A percentile compares a stretch with the other conserved stretches of the same genome.
These are phyloP conservation scores for Nicotiana attenuata DNA, from an alignment of 257 asterid genomes.

Conservation along the genomic window DNA sequence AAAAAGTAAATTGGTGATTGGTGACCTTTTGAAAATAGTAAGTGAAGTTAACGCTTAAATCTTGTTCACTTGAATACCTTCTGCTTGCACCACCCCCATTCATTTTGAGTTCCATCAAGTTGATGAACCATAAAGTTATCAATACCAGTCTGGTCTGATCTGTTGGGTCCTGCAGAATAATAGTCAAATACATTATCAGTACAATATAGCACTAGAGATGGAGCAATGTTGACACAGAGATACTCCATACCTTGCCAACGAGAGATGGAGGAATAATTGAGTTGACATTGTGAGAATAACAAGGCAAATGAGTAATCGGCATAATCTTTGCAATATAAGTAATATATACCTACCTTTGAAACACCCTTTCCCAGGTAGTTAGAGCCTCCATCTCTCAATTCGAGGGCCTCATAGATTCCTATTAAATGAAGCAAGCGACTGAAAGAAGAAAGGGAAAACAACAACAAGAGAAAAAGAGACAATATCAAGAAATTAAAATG, in stretches of 20 bases:
- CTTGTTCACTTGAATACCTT: conserved; percentile 41
- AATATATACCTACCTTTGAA: conserved; percentile 38
- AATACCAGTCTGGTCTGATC: conserved; percentile 86
- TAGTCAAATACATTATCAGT: not conserved
- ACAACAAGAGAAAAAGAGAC: not conserved
- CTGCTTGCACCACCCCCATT: conserved; percentile 99
- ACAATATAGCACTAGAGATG: not conserved
- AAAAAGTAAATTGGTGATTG: conserved; percentile 1
- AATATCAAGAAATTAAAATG: not conserved
- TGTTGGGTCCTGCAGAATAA: conserved; percentile 51
- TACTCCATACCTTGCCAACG: conserved; percentile 61
- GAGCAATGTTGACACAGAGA: not conserved
- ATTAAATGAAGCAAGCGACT: not conserved
- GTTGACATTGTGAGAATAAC: conserved; percentile 54
- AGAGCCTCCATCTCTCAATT: conserved; percentile 95
- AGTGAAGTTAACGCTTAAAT: not conserved
- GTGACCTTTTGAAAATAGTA: not conserved
- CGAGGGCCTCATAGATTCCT: conserved; percentile 96
- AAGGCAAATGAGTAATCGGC: not conserved
- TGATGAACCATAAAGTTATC: conserved; percentile 93
- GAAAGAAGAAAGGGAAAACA: not conserved
- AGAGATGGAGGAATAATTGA: conserved; percentile 81
- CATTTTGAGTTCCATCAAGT: conserved; percentile 94
- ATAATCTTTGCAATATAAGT: not conserved
- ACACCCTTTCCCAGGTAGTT: conserved; percentile 98